These are phyloP conservation scores for Fusarium sp. DNA, from an alignment of 2,329 filamentous ascomycete species.

Conservation along the genomic window DNA sequence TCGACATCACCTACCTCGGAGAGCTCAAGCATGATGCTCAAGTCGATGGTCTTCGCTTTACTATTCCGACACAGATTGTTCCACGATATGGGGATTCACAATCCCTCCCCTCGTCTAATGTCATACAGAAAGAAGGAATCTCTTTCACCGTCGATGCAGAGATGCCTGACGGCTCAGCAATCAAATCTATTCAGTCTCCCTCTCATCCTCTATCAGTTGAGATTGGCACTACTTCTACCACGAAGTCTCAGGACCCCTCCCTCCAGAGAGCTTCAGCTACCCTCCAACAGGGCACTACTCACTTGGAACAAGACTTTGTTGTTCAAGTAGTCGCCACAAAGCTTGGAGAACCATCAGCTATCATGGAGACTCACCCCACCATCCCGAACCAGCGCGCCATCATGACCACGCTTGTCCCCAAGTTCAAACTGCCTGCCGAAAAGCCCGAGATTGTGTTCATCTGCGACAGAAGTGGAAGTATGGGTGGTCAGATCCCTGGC, in stretches of 20 bases:
- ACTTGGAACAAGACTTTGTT: conserved; percentile 72
- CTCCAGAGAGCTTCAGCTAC: conserved; percentile 69
- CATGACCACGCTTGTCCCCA: conserved; percentile 76
- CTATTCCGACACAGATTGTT: conserved; percentile 71
- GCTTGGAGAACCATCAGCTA: conserved; percentile 66
- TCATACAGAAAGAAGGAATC: conserved; percentile 27
- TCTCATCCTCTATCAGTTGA: conserved; percentile 72
- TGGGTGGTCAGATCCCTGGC: conserved; percentile 62
- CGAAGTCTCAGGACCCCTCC: conserved; percentile 55
- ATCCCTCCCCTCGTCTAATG: conserved; percentile 1
- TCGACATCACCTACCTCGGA: conserved; percentile 72
- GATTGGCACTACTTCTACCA: conserved; percentile 62
- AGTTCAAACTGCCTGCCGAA: conserved; percentile 66
- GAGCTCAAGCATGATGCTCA: conserved; percentile 77
- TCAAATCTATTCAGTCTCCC: conserved; percentile 70
- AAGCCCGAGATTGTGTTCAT: conserved; percentile 74
- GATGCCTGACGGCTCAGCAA: conserved; percentile 61
- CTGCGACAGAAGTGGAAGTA: conserved; percentile 75
- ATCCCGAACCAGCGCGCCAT: conserved; percentile 69
- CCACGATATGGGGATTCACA: conserved; percentile 65
- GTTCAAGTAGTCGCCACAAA: conserved; percentile 69
- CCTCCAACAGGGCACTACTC: conserved; percentile 59
- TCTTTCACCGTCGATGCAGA: conserved; percentile 48
- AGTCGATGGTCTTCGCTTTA: conserved; percentile 72
- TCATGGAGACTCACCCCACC: conserved; percentile 71